phyloP scores from a whole-genome alignment of 805 yeast species.

The Kuraishia ogatae region DNA sequence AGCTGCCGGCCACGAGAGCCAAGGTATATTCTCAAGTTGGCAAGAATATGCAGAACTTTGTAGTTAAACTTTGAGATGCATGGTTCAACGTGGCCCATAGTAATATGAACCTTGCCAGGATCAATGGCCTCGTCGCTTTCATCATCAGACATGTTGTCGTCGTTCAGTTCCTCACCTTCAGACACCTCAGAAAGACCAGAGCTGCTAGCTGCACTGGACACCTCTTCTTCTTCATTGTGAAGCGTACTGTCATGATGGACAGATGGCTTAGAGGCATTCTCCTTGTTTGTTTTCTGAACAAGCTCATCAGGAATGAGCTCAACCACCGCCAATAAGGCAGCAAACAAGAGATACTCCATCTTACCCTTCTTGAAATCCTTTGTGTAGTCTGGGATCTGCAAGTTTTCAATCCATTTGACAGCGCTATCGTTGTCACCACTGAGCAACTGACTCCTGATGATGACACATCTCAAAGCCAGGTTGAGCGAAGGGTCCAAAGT shows the following conservation, averaged over 20 bases:
- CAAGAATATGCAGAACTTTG: conserved; percentile 18
- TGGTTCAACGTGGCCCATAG: conserved; percentile 5
- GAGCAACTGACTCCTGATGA: conserved; percentile 16
- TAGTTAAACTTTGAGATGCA: conserved; percentile 15
- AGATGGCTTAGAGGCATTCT: too few species aligned
- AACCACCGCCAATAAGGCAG: conserved; percentile 14
- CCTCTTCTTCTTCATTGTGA: conserved; percentile 2
- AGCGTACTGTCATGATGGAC: conserved; percentile 1
- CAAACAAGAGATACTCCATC: conserved; percentile 17
- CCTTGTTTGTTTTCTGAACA: conserved; percentile 2
- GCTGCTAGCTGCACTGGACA: neutral
- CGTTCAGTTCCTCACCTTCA: neutral
- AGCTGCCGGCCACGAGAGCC: conserved; percentile 11
- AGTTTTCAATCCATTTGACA: conserved; percentile 14
- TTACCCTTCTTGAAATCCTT: conserved; percentile 8
- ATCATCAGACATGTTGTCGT: neutral
- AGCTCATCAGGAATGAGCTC: conserved; percentile 9
- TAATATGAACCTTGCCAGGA: conserved; percentile 1
- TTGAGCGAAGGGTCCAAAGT: neutral
- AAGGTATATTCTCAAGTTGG: conserved; percentile 21
- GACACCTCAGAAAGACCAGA: neutral
- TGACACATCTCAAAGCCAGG: conserved; percentile 15
- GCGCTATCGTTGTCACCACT: conserved; percentile 9
- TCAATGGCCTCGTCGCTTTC: conserved; percentile 3
- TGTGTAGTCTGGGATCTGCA: conserved; percentile 16